phyloP scores from a whole-genome alignment of 2,329 filamentous ascomycete genomes.

The Colletotrichum viniferum region DNA sequence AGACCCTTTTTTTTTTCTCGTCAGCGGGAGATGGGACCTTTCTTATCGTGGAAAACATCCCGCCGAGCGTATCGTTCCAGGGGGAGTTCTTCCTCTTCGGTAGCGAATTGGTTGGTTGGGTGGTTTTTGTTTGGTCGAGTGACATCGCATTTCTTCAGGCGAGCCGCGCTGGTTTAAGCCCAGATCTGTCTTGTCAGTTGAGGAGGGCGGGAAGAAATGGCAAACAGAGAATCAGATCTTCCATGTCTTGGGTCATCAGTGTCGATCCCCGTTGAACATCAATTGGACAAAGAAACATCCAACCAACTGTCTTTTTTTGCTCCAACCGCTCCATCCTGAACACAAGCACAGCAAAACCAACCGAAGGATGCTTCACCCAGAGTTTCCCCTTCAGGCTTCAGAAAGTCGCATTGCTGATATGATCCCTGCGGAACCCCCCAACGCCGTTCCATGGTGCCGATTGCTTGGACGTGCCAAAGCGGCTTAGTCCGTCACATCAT shows the following conservation, averaged over 20 bases:
- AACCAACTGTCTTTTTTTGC: not conserved
- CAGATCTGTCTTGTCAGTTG: not conserved
- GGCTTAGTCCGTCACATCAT: constrained; percentile 18
- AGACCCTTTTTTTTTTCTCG: not conserved
- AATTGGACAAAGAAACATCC: not conserved
- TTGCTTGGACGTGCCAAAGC: constrained; percentile 21
- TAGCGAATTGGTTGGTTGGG: not conserved
- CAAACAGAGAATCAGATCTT: not conserved
- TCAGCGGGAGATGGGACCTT: not conserved
- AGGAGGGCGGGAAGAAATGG: not conserved
- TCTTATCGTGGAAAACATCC: not conserved
- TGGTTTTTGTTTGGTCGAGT: not conserved
- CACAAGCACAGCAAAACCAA: not conserved
- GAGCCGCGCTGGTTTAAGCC: not conserved
- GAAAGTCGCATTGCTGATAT: not conserved
- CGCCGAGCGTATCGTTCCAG: not conserved
- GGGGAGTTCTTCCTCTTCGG: not conserved
- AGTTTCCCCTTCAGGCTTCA: not conserved
- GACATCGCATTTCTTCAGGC: not conserved
- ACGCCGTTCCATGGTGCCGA: constrained; percentile 8
- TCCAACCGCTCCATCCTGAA: not conserved
- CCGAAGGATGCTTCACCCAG: not conserved
- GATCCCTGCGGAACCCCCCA: not conserved
- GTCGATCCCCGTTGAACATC: not conserved
- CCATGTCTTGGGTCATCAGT: not conserved